phyloP scores from a whole-genome alignment of 352 stramenopile species.

The Globisporangium cederbergense region DNA sequence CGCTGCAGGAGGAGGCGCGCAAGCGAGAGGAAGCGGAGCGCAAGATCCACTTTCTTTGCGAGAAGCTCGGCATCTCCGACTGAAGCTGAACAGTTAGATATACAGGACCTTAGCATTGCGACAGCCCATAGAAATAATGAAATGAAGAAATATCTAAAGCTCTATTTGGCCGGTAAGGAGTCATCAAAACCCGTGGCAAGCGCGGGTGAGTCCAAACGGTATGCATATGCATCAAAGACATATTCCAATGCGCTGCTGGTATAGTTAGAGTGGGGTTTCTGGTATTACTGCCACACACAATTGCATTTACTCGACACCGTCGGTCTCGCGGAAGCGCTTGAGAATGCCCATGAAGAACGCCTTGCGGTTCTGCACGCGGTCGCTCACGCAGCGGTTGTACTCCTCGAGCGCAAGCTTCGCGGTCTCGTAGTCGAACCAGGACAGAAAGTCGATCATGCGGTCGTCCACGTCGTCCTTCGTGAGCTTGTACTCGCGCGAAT shows the following conservation, averaged over 20 bases:
- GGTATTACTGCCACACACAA: not conserved
- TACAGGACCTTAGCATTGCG: not conserved
- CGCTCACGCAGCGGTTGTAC: constrained; percentile 70
- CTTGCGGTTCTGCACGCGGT: constrained; percentile 80
- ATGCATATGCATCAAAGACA: not conserved
- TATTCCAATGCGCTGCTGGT: not conserved
- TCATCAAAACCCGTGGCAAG: not conserved
- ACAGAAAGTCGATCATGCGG: constrained; percentile 84
- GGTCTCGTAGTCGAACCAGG: constrained; percentile 89
- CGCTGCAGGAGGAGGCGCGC: constrained; percentile 29
- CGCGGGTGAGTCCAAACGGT: not conserved
- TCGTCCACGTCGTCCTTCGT: constrained; percentile 79
- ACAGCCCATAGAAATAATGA: not conserved
- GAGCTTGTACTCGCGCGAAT: constrained; percentile 67
- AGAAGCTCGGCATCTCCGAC: constrained; percentile 34
- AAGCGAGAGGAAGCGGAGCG: constrained; percentile 37
- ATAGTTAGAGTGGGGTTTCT: not conserved
- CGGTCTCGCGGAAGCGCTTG: constrained; percentile 82
- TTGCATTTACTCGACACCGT: constrained; percentile 56
- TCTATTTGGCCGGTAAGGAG: constrained; percentile 5
- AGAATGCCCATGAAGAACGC: constrained; percentile 90
- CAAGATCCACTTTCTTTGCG: constrained; percentile 40
- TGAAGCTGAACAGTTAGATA: not conserved
- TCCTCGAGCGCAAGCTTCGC: constrained; percentile 78
- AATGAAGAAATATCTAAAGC: constrained; percentile 1